Base-by-base conservation (phyloP, 208 protist species). In the Leishmania mexicana region DNA sequence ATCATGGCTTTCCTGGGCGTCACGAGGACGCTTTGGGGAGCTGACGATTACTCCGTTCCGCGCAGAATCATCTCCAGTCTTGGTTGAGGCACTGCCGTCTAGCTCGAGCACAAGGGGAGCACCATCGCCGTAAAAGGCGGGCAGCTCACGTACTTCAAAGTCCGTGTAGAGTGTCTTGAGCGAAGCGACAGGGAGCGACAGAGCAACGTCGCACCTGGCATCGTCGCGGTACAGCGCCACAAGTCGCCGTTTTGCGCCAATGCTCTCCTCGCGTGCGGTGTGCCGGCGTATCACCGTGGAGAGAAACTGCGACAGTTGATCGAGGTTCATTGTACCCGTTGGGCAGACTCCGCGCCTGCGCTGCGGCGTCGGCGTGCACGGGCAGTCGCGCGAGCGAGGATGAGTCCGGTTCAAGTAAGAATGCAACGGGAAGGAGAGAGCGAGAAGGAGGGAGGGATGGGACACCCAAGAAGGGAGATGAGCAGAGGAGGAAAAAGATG, bases 121-220 rank as follows among this genome's bases (percentile, higher is more conserved):
- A 28, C 89, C 88, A 81, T 93, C 67, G 64, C 85, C 79, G 86
- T 94, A 96, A 47, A 90, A 81, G 5, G 86, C 85, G 24, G 89
- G 92, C 45, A 94, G 53, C 79, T 98, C 95, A 19, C 95, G 91
- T 57, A 98, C 95, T 53, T 96, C 90, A 83, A 98, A 98, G 76
- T 98, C 95, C 0, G 94, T 94, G 85, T 92, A 96, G 24, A 96
- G 83, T 64, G 91, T 95, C 64, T 98, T 98, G 8, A 97, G 75
- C 0, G 89, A 94, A 19, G 91, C 93, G 35, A 90, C 71, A 1
- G 85, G 88, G 8, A 87, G 88, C 6, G 64, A 40, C 1, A 17
- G 47, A 1, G 38, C 65, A 28, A 76, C 47, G 42, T 75, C 35
- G 80, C 77, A 74, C 64, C 40, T 75, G 70, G 81, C 21, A 53